These are phyloP conservation scores for Styphnolobium japonicum DNA, from an alignment of 306 rosid genomes.

Conservation along the genomic window DNA sequence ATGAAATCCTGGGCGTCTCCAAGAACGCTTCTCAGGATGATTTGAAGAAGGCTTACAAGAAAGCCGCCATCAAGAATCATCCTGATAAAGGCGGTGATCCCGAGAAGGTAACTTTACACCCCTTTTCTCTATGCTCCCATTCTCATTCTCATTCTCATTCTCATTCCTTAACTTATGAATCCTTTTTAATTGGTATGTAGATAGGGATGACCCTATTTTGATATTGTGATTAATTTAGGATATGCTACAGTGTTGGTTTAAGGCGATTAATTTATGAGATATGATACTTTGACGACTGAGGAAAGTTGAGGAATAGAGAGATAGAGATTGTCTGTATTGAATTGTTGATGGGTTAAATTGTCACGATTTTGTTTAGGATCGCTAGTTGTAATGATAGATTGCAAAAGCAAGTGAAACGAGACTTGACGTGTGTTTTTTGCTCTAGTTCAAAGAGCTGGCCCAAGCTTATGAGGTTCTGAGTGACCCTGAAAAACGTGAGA, in stretches of 20 bases:
- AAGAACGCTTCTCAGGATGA: conserved; percentile 77
- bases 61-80: conserved; percentile 87
- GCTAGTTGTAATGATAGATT: background rate
- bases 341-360: background rate
- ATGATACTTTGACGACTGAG: background rate
- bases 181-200: background rate
- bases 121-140: background rate
- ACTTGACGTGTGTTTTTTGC: background rate
- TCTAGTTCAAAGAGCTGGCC: conserved; percentile 81
- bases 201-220: background rate
- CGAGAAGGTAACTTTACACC: conserved; percentile 49
- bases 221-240: background rate
- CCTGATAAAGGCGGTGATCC: conserved; percentile 97
- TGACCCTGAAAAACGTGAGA: conserved; percentile 85
- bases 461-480: conserved; percentile 87
- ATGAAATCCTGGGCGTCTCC: conserved; percentile 73
- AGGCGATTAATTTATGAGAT: too few species aligned
- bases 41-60: conserved; percentile 85
- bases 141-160: too few species aligned
- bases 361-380: background rate
- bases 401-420: background rate
- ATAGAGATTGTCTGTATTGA: background rate
- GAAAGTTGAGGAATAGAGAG: background rate
- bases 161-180: too few species aligned
- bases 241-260: background rate